Percentiles rank a stretch among this genome's conserved stretches.
Conservation (phyloP, 2,329 filamentous ascomycete species). For the Basipetospora sp. region DNA sequence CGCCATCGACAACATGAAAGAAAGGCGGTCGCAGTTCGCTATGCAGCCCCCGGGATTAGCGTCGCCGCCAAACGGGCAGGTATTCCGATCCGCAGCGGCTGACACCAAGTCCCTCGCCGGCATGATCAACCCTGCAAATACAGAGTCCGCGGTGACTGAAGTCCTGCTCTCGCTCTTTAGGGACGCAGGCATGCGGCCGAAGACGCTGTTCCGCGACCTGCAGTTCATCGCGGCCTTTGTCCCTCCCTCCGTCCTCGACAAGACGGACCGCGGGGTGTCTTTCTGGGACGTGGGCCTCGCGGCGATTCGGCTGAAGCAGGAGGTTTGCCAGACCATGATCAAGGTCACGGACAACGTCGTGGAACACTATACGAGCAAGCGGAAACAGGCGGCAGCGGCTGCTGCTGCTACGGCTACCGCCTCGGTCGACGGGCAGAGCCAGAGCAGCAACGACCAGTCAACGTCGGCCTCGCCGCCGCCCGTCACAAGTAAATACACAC, state of each 20-base stretch:
- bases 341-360: conserved; percentile 43
- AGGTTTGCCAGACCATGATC: conserved; percentile 68
- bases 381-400: conserved; percentile 17
- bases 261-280: conserved; percentile 53
- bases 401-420: too few relatives aligned
- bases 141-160: conserved; percentile 48
- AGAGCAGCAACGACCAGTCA: conserved; percentile 4
- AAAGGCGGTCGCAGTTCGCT: conserved; percentile 43
- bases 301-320: conserved; percentile 73
- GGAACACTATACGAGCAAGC: conserved; percentile 43
- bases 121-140: conserved; percentile 4
- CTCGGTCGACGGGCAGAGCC: conserved; percentile 5
- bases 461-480: conserved; percentile 29
- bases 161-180: conserved; percentile 54
- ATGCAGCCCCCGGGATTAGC: conserved; percentile 4
- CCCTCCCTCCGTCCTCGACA: conserved; percentile 43
- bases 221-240: conserved; percentile 60
- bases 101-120: conserved; percentile 6
- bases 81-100: neutral
- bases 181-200: conserved; percentile 55
- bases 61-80: neutral
- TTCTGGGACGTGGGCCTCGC: conserved; percentile 86
- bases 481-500: conserved; percentile 47
- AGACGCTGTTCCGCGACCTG: conserved; percentile 66
- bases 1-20: conserved; percentile 54